phyloP scores from a whole-genome alignment of 495 filamentous ascomycete genomes.

The Penicillium parvum region DNA sequence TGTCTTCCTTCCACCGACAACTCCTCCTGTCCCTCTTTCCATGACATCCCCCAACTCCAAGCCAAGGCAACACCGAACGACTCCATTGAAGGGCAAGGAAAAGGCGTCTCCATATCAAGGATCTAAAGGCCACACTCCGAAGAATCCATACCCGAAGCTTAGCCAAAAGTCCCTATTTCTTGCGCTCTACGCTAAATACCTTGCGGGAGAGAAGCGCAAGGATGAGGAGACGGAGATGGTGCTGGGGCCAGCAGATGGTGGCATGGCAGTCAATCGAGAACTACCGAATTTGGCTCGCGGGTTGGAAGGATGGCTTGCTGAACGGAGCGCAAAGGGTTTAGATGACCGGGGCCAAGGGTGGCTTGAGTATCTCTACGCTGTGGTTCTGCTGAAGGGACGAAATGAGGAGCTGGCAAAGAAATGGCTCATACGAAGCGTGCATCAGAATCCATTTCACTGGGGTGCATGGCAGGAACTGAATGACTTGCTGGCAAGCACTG shows the following conservation, averaged over 20 bases:
- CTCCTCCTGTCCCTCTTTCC: conserved; percentile 58
- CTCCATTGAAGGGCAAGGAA: conserved; percentile 53
- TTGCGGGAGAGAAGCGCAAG: conserved; percentile 92
- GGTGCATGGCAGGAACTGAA: conserved; percentile 89
- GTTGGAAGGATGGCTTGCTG: conserved; percentile 71
- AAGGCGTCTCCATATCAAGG: conserved; percentile 37
- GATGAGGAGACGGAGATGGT: conserved; percentile 98
- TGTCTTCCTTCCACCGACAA: conserved; percentile 74
- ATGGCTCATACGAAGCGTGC: conserved; percentile 80
- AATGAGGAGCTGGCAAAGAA: conserved; percentile 78
- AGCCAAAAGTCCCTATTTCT: conserved; percentile 94
- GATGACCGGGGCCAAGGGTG: conserved; percentile 76
- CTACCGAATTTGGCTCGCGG: conserved; percentile 66
- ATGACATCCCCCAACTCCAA: conserved; percentile 43
- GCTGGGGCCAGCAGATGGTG: conserved; percentile 85
- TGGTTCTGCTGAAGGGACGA: conserved; percentile 85
- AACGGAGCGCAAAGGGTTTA: conserved; percentile 52
- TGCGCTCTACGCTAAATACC: conserved; percentile 83
- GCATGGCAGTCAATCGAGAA: conserved; percentile 77
- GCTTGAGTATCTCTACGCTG: conserved; percentile 93
- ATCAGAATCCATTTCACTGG: conserved; percentile 90
- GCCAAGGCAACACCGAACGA: conserved; percentile 26
- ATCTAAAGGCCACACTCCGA: conserved; percentile 22
- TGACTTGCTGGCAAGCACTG: conserved; percentile 67
- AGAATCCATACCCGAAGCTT: conserved; percentile 49